These are phyloP conservation scores for Globisporangium heterothallicum DNA, from an alignment of 352 stramenopile species.

Conservation along the genomic window DNA sequence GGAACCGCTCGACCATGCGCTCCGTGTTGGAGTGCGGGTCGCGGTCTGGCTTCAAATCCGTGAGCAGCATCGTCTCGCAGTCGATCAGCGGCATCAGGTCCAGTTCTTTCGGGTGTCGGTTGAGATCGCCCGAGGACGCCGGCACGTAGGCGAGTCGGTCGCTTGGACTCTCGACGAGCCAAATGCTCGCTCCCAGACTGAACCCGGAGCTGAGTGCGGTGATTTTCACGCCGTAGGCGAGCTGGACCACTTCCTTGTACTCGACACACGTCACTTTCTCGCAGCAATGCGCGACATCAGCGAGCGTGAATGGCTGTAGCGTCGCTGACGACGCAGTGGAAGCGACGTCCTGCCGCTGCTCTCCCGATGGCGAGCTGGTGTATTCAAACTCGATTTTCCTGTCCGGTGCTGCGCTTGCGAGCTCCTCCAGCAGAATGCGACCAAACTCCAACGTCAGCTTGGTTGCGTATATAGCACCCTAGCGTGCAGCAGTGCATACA, in stretches of 20 bases:
- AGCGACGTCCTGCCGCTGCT: background rate
- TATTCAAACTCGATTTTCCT: constrained; percentile 16
- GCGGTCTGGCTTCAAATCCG: constrained; percentile 68
- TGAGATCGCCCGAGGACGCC: constrained; percentile 73
- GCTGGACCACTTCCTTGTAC: constrained; percentile 44
- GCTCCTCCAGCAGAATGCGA: constrained; percentile 62
- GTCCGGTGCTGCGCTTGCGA: constrained; percentile 20
- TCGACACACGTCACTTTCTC: constrained; percentile 50
- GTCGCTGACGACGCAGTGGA: background rate
- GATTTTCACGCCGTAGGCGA: constrained; percentile 66
- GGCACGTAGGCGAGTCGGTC: constrained; percentile 73
- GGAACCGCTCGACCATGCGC: constrained; percentile 60
- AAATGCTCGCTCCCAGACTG: constrained; percentile 62
- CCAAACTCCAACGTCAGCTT: constrained; percentile 66
- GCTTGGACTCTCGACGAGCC: constrained; percentile 64
- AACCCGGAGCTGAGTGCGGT: constrained; percentile 74
- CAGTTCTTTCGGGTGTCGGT: constrained; percentile 78
- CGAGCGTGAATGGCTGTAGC: constrained; percentile 23
- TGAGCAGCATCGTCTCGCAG: constrained; percentile 74
- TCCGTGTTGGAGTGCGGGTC: constrained; percentile 70
- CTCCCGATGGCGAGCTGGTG: background rate
- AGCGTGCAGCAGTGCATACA: background rate
- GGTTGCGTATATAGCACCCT: constrained; percentile 66
- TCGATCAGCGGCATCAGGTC: constrained; percentile 70
- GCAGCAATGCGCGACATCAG: constrained; percentile 42